phyloP scores from a whole-genome alignment of 768 basidiomycete species.

The Lentinula aciculospora region DNA sequence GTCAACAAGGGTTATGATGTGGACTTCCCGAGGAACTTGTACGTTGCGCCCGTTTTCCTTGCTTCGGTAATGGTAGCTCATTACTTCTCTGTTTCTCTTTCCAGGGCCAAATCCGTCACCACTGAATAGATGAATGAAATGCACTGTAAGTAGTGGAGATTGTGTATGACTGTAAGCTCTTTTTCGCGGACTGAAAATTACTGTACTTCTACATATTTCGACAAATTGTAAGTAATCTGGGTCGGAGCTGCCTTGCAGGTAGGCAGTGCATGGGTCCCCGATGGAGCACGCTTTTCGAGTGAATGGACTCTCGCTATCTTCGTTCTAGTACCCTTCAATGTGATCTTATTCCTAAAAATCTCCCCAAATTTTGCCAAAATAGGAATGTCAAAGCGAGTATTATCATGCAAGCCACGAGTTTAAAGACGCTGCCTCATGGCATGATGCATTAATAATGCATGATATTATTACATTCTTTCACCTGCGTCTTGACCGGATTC shows the following conservation, averaged over 20 bases:
- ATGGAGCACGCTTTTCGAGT: neutral
- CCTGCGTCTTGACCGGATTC: too few relatives aligned
- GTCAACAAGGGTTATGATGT: slow-evolving; percentile 96
- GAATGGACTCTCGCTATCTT: neutral
- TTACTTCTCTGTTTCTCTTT: slow-evolving; percentile 9
- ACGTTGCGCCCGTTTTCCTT: slow-evolving; percentile 24
- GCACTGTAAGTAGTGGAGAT: neutral
- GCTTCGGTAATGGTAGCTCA: neutral
- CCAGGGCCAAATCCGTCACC: slow-evolving; percentile 73
- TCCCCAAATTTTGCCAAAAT: neutral
- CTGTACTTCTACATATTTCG: slow-evolving; percentile 15
- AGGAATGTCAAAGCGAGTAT: neutral
- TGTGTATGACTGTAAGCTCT: neutral
- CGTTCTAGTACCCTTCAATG: neutral
- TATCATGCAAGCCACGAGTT: neutral
- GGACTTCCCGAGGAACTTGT: slow-evolving; percentile 97
- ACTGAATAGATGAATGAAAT: slow-evolving; percentile 42
- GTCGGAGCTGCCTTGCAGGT: neutral
- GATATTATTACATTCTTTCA: too few relatives aligned
- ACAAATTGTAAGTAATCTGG: neutral
- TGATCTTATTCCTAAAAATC: neutral
- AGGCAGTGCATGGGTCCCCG: neutral
- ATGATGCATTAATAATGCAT: too few relatives aligned
- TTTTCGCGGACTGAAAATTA: slow-evolving; percentile 15
- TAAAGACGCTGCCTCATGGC: too few relatives aligned